Evolutionary conservation across 78 protist genomes (phyloP).

Genomic region (Planoprotostelium fungivorum): DNA sequence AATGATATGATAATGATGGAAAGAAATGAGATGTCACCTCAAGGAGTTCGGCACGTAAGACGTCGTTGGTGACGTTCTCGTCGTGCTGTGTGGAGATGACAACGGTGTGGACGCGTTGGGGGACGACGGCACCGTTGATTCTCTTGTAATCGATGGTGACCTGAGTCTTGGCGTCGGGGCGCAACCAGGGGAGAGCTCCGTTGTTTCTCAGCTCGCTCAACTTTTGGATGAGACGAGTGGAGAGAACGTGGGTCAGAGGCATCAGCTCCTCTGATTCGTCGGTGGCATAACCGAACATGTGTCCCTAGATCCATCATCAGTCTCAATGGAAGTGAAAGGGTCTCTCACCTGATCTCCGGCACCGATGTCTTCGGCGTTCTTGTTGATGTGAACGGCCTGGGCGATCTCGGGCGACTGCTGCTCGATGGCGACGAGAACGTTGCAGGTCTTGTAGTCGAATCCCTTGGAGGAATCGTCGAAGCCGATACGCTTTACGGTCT

Average conservation of each 20-base stretch:
- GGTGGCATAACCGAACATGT: constrained; percentile 99
- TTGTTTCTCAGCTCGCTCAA: constrained; percentile 90
- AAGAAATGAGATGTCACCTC: too few species aligned
- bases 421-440: constrained; percentile 94
- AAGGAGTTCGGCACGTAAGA: constrained; percentile 74
- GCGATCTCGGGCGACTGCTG: constrained; percentile 99
- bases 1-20: too few species aligned
- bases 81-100: constrained; percentile 99
- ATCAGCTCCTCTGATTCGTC: constrained; percentile 94
- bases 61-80: constrained; percentile 87
- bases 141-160: constrained; percentile 97
- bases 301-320: constrained; percentile 65
- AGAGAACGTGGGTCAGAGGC: constrained; percentile 96
- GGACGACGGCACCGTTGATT: constrained; percentile 71
- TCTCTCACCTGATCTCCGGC: constrained; percentile 99
- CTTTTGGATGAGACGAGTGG: constrained; percentile 81
- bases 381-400: constrained; percentile 92
- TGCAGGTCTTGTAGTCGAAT: constrained; percentile 96
- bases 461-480: constrained; percentile 89
- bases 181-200: constrained; percentile 88
- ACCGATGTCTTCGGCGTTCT: constrained; percentile 87
- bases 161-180: constrained; percentile 99
- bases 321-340: background rate
- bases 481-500: constrained; percentile 93
- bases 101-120: constrained; percentile 96